A percentile compares a stretch with the other conserved stretches of the same genome.
phyloP scores from a whole-genome alignment of 208 protist species.

The Phytomonas sp. region DNA sequence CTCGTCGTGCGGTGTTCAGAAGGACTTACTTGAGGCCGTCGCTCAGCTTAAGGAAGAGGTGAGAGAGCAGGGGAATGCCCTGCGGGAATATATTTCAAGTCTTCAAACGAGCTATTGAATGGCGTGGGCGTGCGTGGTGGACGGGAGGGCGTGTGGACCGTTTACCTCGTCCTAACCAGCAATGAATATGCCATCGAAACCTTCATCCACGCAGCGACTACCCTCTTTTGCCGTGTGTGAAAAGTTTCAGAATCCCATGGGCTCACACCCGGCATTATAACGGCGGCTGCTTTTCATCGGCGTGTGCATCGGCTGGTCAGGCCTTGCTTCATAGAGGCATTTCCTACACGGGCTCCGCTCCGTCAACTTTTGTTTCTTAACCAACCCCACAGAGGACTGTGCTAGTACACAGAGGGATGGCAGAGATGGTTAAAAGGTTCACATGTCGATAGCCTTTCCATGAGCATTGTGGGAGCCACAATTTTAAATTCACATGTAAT shows the following conservation, averaged over 20 bases:
- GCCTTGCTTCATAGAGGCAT: background rate
- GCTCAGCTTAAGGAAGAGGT: background rate
- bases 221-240: background rate
- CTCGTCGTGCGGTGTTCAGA: background rate
- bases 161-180: background rate
- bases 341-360: background rate
- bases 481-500: background rate
- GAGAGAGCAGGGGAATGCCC: slow-evolving; percentile 4
- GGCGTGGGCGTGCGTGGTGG: too few species aligned
- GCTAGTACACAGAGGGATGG: background rate
- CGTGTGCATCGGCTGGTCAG: too few species aligned
- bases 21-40: background rate
- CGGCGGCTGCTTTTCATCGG: background rate
- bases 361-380: background rate
- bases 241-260: background rate
- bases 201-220: background rate
- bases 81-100: background rate
- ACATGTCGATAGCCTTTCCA: background rate
- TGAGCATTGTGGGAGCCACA: background rate
- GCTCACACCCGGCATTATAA: background rate
- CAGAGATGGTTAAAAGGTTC: background rate
- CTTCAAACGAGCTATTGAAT: background rate
- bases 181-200: background rate
- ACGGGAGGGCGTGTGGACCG: background rate
- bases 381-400: background rate